Evolutionary conservation across 106 monocot genomes (phyloP).

Genomic region (Dioscorea dumetorum): DNA sequence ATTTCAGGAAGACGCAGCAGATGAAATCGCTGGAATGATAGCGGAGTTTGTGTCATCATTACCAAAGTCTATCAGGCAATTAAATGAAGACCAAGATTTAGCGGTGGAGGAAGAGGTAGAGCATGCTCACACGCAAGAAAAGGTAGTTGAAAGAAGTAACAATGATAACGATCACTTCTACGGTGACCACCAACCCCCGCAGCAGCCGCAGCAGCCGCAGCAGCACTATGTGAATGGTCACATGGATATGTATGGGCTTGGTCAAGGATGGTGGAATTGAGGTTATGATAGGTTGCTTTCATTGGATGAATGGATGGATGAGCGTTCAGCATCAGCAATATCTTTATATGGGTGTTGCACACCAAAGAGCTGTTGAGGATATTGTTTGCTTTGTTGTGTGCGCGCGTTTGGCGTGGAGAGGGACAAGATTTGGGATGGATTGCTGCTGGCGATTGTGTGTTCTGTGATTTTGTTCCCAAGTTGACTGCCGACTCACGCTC

Average conservation of each 20-base stretch:
- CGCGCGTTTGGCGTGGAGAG: too few species aligned
- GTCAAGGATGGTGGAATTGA: slow-evolving; percentile 26
- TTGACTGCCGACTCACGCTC: too few species aligned
- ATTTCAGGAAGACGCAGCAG: slow-evolving; percentile 45
- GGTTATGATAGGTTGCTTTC: too few species aligned
- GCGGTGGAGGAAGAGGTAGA: slow-evolving; percentile 7
- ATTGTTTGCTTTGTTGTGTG: too few species aligned
- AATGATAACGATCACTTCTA: background rate
- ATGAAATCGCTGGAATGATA: slow-evolving; percentile 38
- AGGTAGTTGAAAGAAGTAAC: slow-evolving; percentile 7
- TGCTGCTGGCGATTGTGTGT: too few species aligned
- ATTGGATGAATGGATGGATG: too few species aligned
- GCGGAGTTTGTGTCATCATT: slow-evolving; percentile 36
- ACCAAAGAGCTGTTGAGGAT: too few species aligned
- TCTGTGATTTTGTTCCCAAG: too few species aligned
- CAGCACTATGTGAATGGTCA: slow-evolving; percentile 9
- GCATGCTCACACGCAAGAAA: slow-evolving; percentile 4
- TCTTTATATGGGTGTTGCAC: too few species aligned
- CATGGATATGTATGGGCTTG: slow-evolving; percentile 14
- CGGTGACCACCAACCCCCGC: background rate
- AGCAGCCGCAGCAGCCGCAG: background rate
- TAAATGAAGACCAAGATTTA: slow-evolving; percentile 10
- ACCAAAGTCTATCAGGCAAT: slow-evolving; percentile 20
- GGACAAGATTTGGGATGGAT: too few species aligned
- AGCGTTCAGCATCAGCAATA: too few species aligned